A percentile compares a stretch with the other conserved stretches of the same genome.
phyloP scores from a whole-genome alignment of 2,329 filamentous ascomycete genomes.

The Nannizziopsis arthrosporioides region DNA sequence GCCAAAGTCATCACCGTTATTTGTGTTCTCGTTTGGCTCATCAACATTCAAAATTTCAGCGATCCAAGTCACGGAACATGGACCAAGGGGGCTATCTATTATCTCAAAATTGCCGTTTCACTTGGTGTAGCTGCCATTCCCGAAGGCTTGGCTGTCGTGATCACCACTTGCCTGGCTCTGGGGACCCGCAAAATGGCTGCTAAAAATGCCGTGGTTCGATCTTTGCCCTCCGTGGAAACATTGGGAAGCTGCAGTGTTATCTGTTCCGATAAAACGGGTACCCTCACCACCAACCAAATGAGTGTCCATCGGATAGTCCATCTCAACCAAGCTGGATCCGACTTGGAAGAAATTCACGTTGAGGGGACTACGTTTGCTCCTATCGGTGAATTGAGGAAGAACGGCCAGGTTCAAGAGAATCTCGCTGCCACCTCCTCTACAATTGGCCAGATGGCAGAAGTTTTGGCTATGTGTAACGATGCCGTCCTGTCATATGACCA shows the following conservation, averaged over 20 bases:
- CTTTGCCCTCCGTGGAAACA: constrained; percentile 91
- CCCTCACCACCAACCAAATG: constrained; percentile 98
- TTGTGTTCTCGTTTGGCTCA: constrained; percentile 91
- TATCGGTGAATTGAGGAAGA: constrained; percentile 57
- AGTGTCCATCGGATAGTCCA: constrained; percentile 89
- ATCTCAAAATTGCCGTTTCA: constrained; percentile 97
- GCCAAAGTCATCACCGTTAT: constrained; percentile 98
- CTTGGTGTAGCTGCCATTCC: constrained; percentile 96
- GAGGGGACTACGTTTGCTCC: constrained; percentile 89
- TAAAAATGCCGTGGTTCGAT: constrained; percentile 94
- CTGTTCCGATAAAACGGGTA: constrained; percentile 98
- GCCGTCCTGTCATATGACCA: constrained; percentile 70
- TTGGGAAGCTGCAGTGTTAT: constrained; percentile 98
- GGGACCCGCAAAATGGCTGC: constrained; percentile 98
- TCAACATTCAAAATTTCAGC: constrained; percentile 95
- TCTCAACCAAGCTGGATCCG: constrained; percentile 59
- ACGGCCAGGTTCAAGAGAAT: constrained; percentile 58
- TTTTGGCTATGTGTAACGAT: constrained; percentile 74
- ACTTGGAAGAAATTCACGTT: constrained; percentile 74
- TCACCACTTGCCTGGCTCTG: constrained; percentile 93
- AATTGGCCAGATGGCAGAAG: constrained; percentile 62
- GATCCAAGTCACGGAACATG: constrained; percentile 87
- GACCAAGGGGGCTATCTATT: constrained; percentile 97
- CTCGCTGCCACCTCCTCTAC: constrained; percentile 61
- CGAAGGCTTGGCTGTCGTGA: constrained; percentile 92